phyloP scores from a whole-genome alignment of 352 stramenopile species.

The Globisporangium irregulare region DNA sequence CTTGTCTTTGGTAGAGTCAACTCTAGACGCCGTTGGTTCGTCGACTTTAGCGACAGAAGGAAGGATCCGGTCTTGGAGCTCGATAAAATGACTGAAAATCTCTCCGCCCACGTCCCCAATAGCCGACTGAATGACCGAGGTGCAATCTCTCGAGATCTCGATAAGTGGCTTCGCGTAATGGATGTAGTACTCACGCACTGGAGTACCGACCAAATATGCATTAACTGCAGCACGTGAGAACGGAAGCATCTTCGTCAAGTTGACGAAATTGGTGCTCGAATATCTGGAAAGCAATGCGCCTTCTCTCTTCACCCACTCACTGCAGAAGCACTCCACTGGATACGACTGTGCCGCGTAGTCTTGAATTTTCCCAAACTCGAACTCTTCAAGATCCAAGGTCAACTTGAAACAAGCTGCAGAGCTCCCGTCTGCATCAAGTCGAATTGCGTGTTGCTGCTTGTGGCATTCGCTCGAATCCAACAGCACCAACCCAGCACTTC shows the following conservation, averaged over 20 bases:
- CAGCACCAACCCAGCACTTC: constrained; percentile 29
- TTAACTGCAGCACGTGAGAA: constrained; percentile 28
- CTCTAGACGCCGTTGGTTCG: neutral
- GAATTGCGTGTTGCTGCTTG: constrained; percentile 6
- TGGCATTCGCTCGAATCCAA: constrained; percentile 33
- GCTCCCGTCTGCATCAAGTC: neutral
- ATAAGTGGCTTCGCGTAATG: constrained; percentile 38
- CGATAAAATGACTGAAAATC: neutral
- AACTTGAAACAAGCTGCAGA: constrained; percentile 23
- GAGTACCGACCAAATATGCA: constrained; percentile 1
- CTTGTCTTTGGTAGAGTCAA: neutral
- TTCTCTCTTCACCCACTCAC: constrained; percentile 41
- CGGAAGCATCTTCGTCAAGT: constrained; percentile 32
- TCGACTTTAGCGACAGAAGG: neutral
- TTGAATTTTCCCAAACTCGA: constrained; percentile 27
- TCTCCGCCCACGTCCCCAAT: constrained; percentile 16
- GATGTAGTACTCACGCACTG: constrained; percentile 29
- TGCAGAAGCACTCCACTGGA: constrained; percentile 36
- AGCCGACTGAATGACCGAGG: constrained; percentile 28
- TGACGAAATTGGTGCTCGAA: constrained; percentile 22
- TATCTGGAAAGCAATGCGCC: constrained; percentile 24
- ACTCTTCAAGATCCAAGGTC: constrained; percentile 30
- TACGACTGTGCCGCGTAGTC: constrained; percentile 31
- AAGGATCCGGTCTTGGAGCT: neutral
- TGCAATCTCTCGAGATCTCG: constrained; percentile 26